phyloP scores from a whole-genome alignment of 1,139 yeast genomes.

The Scheffersomyces titani region DNA sequence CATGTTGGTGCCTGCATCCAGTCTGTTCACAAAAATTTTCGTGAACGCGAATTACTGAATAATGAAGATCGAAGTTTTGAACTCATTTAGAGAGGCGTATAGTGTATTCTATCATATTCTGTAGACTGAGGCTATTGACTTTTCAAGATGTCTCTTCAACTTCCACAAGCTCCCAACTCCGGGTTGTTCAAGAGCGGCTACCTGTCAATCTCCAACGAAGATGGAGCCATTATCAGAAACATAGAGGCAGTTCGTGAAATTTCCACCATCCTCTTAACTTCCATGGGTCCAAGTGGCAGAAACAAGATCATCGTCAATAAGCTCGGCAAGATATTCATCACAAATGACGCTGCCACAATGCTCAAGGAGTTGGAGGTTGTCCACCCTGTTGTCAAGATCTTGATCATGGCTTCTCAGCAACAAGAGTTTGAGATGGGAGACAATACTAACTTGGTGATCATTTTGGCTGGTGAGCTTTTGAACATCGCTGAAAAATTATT shows the following conservation, averaged over 20 bases:
- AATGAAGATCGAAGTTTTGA: background rate
- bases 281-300: slow-evolving; percentile 97
- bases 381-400: slow-evolving; percentile 94
- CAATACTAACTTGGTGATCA: slow-evolving; percentile 48
- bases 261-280: slow-evolving; percentile 85
- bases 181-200: slow-evolving; percentile 97
- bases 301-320: slow-evolving; percentile 90
- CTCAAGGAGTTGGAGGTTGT: slow-evolving; percentile 89
- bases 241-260: slow-evolving; percentile 94
- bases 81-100: background rate
- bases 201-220: slow-evolving; percentile 82
- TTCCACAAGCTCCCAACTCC: slow-evolving; percentile 91
- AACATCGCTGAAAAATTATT: slow-evolving; percentile 81
- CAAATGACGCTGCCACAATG: slow-evolving; percentile 98
- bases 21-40: background rate
- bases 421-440: slow-evolving; percentile 83
- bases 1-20: background rate
- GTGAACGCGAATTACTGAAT: background rate
- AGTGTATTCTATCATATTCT: background rate
- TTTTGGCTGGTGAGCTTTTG: slow-evolving; percentile 87
- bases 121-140: background rate
- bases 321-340: slow-evolving; percentile 80
- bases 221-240: slow-evolving; percentile 91
- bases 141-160: slow-evolving; percentile 72
- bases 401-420: slow-evolving; percentile 96